Evolutionary conservation across 129 eudicot genomes (phyloP).

Genomic region (Ambrosia trifida): DNA sequence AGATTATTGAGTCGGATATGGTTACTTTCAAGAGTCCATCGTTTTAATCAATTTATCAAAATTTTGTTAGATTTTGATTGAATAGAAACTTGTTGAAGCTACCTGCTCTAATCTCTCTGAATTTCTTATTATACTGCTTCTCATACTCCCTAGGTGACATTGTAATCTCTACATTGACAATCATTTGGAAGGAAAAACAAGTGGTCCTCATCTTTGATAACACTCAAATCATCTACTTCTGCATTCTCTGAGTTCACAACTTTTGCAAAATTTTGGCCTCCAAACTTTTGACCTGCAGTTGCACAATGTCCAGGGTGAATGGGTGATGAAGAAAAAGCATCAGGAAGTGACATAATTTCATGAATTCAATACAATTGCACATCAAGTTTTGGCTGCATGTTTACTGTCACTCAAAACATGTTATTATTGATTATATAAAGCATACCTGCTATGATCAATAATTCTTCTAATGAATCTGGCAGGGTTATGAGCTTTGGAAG

Average conservation of each 20-base stretch:
- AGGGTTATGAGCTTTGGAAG: constrained; percentile 68
- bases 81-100: constrained; percentile 40
- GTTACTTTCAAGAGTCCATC: constrained; percentile 4
- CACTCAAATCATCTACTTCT: constrained; percentile 83
- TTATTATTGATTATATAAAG: constrained; percentile 14
- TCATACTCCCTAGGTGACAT: constrained; percentile 28
- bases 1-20: constrained; percentile 21
- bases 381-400: constrained; percentile 26
- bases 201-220: constrained; percentile 86
- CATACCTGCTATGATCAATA: constrained; percentile 69
- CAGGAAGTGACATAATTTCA: constrained; percentile 8
- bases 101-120: constrained; percentile 26
- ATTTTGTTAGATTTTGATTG: constrained; percentile 32
- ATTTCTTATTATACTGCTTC: constrained; percentile 27
- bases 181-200: constrained; percentile 59
- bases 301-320: constrained; percentile 19
- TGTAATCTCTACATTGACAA: constrained; percentile 31
- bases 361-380: constrained; percentile 10
- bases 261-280: constrained; percentile 50
- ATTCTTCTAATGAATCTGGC: constrained; percentile 83
- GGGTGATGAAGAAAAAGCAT: constrained; percentile 11
- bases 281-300: constrained; percentile 82
- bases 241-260: constrained; percentile 70
- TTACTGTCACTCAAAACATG: not conserved
- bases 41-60: constrained; percentile 26